A percentile compares a stretch with the other conserved stretches of the same genome.
phyloP scores from a whole-genome alignment of 2,329 filamentous ascomycete species.

The Huntiella decipiens region DNA sequence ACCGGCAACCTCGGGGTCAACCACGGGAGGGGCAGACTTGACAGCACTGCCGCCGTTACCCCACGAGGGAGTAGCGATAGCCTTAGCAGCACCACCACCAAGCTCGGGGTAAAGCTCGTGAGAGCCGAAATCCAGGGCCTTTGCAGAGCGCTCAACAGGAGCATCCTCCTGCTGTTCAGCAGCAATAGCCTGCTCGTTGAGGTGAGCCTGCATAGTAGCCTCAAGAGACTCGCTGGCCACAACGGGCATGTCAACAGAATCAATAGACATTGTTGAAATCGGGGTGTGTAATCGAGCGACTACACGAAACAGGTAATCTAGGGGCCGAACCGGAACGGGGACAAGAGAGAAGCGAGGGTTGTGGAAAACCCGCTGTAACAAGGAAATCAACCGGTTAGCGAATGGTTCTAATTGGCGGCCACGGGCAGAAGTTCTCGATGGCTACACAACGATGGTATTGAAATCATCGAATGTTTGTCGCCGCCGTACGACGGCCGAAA shows the following conservation, averaged over 20 bases:
- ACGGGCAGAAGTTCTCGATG: too few species aligned
- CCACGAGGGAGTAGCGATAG: constrained; percentile 8
- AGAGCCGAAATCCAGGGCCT: constrained; percentile 56
- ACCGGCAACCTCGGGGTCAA: background rate
- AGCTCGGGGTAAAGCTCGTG: constrained; percentile 79
- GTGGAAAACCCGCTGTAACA: constrained; percentile 7
- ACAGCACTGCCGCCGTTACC: constrained; percentile 2
- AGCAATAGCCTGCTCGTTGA: constrained; percentile 37
- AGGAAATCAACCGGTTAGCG: background rate
- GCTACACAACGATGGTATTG: too few species aligned
- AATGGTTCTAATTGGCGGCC: too few species aligned
- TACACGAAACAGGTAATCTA: constrained; percentile 11
- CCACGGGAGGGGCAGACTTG: constrained; percentile 3
- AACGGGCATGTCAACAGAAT: constrained; percentile 54
- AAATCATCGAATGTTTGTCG: background rate
- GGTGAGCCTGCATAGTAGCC: constrained; percentile 36
- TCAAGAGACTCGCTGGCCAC: constrained; percentile 18
- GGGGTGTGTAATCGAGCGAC: constrained; percentile 10
- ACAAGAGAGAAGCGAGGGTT: constrained; percentile 6
- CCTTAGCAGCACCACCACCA: constrained; percentile 5
- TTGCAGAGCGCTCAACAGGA: background rate
- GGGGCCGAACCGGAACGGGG: constrained; percentile 9
- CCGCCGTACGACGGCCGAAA: background rate
- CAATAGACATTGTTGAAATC: constrained; percentile 34
- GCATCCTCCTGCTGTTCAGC: constrained; percentile 12